Conservation (phyloP, 768 basidiomycete genomes). For the Brasilioporus rufonigricans region DNA sequence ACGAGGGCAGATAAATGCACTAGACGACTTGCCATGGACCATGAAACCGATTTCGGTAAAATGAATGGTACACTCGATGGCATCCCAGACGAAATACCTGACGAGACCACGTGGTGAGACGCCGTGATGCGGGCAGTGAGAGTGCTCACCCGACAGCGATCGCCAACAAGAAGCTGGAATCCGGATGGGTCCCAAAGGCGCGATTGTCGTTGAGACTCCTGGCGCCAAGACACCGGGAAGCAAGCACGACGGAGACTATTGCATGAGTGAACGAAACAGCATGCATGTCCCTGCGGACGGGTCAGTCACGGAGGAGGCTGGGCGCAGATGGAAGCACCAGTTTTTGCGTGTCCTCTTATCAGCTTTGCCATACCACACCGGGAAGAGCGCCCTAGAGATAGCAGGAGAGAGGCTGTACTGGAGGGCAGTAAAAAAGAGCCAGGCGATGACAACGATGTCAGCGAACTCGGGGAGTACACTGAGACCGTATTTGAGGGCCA, state of each 20-base stretch:
- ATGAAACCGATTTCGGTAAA: conserved; percentile 74
- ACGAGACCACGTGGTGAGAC: background rate
- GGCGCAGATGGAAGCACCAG: conserved; percentile 42
- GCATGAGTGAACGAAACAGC: conserved; percentile 75
- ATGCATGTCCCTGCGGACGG: conserved; percentile 55
- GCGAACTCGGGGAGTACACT: conserved; percentile 55
- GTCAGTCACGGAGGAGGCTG: background rate
- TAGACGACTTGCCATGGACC: conserved; percentile 54
- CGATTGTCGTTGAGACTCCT: conserved; percentile 54
- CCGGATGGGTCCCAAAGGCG: conserved; percentile 72
- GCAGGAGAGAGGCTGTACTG: conserved; percentile 60
- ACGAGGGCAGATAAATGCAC: background rate
- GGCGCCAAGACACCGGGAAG: conserved; percentile 50
- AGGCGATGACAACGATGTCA: conserved; percentile 50
- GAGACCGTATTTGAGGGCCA: conserved; percentile 42
- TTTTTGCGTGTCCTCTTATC: conserved; percentile 50
- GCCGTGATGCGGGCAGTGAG: background rate
- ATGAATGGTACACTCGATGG: conserved; percentile 64
- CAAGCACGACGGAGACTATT: conserved; percentile 61
- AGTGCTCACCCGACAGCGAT: conserved; percentile 64
- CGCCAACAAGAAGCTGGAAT: conserved; percentile 56
- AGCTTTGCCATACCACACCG: conserved; percentile 48
- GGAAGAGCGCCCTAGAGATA: conserved; percentile 46
- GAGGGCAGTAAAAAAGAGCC: conserved; percentile 54
- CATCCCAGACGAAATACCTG: conserved; percentile 86